These are phyloP conservation scores for Acrocalymma vagum DNA, from an alignment of 2,329 filamentous ascomycete genomes.

Conservation along the genomic window DNA sequence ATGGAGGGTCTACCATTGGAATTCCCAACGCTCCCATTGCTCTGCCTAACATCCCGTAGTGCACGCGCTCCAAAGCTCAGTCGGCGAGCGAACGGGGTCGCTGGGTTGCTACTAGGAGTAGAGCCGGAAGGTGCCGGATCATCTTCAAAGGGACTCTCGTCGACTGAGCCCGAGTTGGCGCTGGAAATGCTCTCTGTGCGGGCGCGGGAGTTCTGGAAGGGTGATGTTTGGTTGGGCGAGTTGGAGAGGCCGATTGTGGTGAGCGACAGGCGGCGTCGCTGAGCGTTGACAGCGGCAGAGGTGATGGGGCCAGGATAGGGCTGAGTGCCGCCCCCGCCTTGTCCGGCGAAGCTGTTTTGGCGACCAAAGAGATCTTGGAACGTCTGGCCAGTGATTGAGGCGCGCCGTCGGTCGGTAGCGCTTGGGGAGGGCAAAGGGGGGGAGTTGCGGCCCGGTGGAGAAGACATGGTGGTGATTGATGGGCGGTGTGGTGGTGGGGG, in stretches of 20 bases:
- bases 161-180: constrained; percentile 56
- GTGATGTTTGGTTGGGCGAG: constrained; percentile 53
- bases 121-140: constrained; percentile 58
- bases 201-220: constrained; percentile 48
- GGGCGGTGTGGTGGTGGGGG: constrained; percentile 7
- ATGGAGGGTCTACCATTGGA: constrained; percentile 69
- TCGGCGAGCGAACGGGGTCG: constrained; percentile 80
- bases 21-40: constrained; percentile 60
- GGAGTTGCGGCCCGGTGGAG: constrained; percentile 51
- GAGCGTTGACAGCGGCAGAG: constrained; percentile 58
- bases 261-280: constrained; percentile 58
- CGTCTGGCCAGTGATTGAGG: constrained; percentile 58
- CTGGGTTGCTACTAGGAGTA: constrained; percentile 67
- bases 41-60: constrained; percentile 72
- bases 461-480: constrained; percentile 40
- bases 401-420: constrained; percentile 51
- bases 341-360: constrained; percentile 42
- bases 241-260: constrained; percentile 58
- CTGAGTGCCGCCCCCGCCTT: constrained; percentile 34
- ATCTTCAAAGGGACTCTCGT: constrained; percentile 65
- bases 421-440: constrained; percentile 48
- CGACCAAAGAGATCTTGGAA: constrained; percentile 59
- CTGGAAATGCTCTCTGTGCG: constrained; percentile 59
- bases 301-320: constrained; percentile 56
- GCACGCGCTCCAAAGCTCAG: constrained; percentile 91